Percentiles rank a stretch among this genome's conserved stretches.
Conservation (phyloP, 1,284 basidiomycete species). For the Tranzscheliella williamsii region DNA sequence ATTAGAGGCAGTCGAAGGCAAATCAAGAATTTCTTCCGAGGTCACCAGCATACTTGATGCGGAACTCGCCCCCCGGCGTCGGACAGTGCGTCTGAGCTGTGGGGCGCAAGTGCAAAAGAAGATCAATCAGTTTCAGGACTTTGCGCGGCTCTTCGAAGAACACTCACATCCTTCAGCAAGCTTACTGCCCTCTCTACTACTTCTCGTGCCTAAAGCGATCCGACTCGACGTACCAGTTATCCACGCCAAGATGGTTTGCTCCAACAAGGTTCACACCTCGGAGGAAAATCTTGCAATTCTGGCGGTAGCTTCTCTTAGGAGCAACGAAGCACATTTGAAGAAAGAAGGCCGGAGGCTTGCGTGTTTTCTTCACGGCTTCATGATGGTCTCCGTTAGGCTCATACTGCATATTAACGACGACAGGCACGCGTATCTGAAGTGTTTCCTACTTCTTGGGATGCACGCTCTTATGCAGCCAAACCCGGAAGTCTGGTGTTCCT, state of each 20-base stretch:
- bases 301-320: conserved; percentile 11
- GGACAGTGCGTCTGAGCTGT: no score
- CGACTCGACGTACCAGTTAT: conserved; percentile 10
- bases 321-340: conserved; percentile 5
- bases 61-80: no score
- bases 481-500: conserved; percentile 17
- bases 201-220: conserved; percentile 11
- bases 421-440: conserved; percentile 16
- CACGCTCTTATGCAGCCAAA: conserved; percentile 12
- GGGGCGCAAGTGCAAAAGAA: conserved; percentile 22
- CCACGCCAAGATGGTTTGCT: conserved; percentile 23
- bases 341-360: conserved; percentile 16
- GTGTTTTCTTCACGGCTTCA: conserved; percentile 21
- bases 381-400: conserved; percentile 24
- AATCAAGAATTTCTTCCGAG: no score
- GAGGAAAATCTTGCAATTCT: conserved; percentile 20
- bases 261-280: conserved; percentile 12
- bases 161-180: conserved; percentile 18
- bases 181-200: conserved; percentile 11
- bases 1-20: no score
- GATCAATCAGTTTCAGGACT: conserved; percentile 17
- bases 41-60: no score
- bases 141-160: conserved; percentile 23
- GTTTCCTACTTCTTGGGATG: conserved; percentile 15
- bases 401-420: conserved; percentile 14